Evolutionary conservation across 441 rosid genomes (phyloP).

Genomic region (Populus trichocarpa): DNA sequence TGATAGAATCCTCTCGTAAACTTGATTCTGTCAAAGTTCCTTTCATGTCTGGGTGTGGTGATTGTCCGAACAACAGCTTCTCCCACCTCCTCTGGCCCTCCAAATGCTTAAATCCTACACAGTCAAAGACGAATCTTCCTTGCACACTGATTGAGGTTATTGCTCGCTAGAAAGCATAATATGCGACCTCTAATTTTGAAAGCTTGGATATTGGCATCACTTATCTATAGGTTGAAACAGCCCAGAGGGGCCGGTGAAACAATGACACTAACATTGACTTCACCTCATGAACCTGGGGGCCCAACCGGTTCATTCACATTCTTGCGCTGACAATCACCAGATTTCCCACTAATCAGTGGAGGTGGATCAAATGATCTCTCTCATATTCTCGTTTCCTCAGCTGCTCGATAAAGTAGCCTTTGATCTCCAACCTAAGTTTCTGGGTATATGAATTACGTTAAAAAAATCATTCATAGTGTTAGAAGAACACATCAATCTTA

Average conservation of each 20-base stretch:
- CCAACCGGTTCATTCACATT: slow-evolving; percentile 70
- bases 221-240: not conserved
- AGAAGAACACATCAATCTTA: not conserved
- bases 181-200: not conserved
- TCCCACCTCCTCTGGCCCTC: slow-evolving; percentile 74
- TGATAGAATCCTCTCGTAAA: slow-evolving; percentile 44
- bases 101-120: slow-evolving; percentile 71
- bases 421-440: slow-evolving; percentile 82
- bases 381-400: slow-evolving; percentile 49
- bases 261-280: slow-evolving; percentile 86
- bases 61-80: slow-evolving; percentile 57
- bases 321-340: slow-evolving; percentile 32
- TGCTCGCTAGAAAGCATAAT: no score
- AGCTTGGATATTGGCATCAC: not conserved
- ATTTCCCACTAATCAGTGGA: slow-evolving; percentile 30
- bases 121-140: no score
- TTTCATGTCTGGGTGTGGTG: slow-evolving; percentile 42
- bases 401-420: slow-evolving; percentile 70
- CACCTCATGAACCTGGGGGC: slow-evolving; percentile 82
- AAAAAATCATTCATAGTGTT: not conserved
- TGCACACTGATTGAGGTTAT: no score
- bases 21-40: slow-evolving; percentile 58
- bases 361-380: slow-evolving; percentile 76
- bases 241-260: slow-evolving; percentile 82
- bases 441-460: slow-evolving; percentile 70